Conservation (phyloP, 2,329 filamentous ascomycete species). For the Gaeumannomyces tritici region DNA sequence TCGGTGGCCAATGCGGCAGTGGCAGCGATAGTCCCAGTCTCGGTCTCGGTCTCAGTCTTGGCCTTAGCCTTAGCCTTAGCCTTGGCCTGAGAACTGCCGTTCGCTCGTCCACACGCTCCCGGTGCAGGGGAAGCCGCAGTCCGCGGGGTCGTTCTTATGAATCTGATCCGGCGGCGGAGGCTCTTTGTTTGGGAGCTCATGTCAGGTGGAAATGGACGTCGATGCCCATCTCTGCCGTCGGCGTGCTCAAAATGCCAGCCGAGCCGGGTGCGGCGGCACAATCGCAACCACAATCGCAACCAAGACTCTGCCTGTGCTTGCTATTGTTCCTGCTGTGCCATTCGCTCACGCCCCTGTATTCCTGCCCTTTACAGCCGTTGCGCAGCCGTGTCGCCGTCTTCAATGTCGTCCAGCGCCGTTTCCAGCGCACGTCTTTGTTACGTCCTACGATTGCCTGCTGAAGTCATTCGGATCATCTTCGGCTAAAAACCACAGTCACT, state of each 20-base stretch:
- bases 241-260: background rate
- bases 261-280: background rate
- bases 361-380: background rate
- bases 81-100: background rate
- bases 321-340: background rate
- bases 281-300: constrained; percentile 1
- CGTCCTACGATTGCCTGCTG: background rate
- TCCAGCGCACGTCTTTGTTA: background rate
- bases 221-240: background rate
- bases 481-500: background rate
- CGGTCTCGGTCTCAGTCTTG: no score
- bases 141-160: background rate
- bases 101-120: background rate
- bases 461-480: background rate
- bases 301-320: background rate
- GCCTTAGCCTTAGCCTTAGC: no score
- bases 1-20: no score
- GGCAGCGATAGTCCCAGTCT: no score
- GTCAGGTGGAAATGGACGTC: background rate
- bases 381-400: background rate
- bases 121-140: background rate
- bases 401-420: background rate
- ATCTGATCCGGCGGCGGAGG: constrained; percentile 1
- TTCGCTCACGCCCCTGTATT: background rate
- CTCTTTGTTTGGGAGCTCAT: constrained; percentile 4